A percentile compares a stretch with the other conserved stretches of the same genome.
Conservation (phyloP, 2,329 filamentous ascomycete species). For the Pseudocercospora fuligena region DNA sequence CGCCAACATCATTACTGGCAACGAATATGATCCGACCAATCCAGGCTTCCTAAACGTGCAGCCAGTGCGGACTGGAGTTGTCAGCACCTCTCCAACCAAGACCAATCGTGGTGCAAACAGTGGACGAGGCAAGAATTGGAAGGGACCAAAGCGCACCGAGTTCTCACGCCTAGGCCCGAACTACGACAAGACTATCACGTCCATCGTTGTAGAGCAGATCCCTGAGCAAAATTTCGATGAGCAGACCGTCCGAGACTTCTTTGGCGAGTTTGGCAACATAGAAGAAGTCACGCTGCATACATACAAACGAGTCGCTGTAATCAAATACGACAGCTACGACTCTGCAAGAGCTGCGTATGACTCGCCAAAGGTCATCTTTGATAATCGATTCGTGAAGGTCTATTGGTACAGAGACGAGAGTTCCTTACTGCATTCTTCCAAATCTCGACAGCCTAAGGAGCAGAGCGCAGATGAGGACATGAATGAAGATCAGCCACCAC, state of each 20-base stretch:
- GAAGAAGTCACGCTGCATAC: constrained; percentile 67
- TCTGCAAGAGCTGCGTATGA: constrained; percentile 72
- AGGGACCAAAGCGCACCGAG: constrained; percentile 54
- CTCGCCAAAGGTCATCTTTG: constrained; percentile 80
- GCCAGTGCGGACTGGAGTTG: constrained; percentile 30
- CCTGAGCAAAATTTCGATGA: constrained; percentile 73
- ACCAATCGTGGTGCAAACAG: constrained; percentile 39
- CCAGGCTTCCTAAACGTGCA: constrained; percentile 46
- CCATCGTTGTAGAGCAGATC: constrained; percentile 78
- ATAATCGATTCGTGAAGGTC: constrained; percentile 84
- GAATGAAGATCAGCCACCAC: constrained; percentile 54
- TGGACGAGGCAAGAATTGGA: constrained; percentile 46
- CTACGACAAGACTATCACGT: constrained; percentile 65
- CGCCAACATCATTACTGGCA: constrained; percentile 48
- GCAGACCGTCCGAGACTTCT: constrained; percentile 69
- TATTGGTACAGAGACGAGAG: constrained; percentile 69
- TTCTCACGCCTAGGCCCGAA: constrained; percentile 70
- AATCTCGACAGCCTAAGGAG: constrained; percentile 18
- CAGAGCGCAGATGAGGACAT: constrained; percentile 33
- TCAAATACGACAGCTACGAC: constrained; percentile 70
- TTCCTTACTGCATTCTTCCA: constrained; percentile 28
- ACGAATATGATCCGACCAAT: constrained; percentile 65
- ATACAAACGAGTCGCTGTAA: constrained; percentile 69
- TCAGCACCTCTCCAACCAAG: constrained; percentile 29
- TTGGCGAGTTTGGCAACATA: constrained; percentile 72